These are phyloP conservation scores for Cladosporium halotolerans DNA, from an alignment of 2,329 filamentous ascomycete genomes.

Conservation along the genomic window DNA sequence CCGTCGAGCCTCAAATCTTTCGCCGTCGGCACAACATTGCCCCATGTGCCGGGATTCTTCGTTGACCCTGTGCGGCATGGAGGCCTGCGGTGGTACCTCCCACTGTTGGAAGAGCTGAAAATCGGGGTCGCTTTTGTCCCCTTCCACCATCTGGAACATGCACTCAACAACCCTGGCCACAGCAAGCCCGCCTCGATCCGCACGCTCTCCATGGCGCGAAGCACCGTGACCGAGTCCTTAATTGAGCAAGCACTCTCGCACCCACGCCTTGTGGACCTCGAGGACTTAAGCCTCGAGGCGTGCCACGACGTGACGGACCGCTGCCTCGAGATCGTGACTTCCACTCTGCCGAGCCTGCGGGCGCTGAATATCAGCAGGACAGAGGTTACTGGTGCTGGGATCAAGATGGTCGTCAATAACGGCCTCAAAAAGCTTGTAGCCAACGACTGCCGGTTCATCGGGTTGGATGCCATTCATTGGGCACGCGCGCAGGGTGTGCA, in stretches of 20 bases:
- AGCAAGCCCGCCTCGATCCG: too few species aligned
- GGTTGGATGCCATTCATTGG: conserved; percentile 37
- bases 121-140: not conserved
- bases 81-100: not conserved
- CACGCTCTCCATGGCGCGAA: conserved; percentile 1
- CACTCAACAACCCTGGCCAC: not conserved
- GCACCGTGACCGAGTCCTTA: not conserved
- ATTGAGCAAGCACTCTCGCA: not conserved
- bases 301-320: conserved; percentile 24
- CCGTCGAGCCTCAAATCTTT: not conserved
- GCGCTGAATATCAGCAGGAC: conserved; percentile 33
- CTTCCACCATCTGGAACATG: not conserved
- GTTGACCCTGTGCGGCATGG: not conserved
- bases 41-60: not conserved
- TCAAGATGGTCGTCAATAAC: conserved; percentile 31
- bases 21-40: not conserved
- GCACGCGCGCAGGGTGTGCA: conserved; percentile 32
- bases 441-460: conserved; percentile 32
- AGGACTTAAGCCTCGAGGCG: not conserved
- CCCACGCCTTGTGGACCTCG: conserved; percentile 4
- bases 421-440: conserved; percentile 28
- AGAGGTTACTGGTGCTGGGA: conserved; percentile 35
- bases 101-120: not conserved
- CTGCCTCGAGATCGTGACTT: conserved; percentile 26
- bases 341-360: conserved; percentile 18